Evolutionary conservation across 441 rosid genomes (phyloP), one percentile per base, ranked within the genome.

Genomic region (Adansonia grandidieri): DNA sequence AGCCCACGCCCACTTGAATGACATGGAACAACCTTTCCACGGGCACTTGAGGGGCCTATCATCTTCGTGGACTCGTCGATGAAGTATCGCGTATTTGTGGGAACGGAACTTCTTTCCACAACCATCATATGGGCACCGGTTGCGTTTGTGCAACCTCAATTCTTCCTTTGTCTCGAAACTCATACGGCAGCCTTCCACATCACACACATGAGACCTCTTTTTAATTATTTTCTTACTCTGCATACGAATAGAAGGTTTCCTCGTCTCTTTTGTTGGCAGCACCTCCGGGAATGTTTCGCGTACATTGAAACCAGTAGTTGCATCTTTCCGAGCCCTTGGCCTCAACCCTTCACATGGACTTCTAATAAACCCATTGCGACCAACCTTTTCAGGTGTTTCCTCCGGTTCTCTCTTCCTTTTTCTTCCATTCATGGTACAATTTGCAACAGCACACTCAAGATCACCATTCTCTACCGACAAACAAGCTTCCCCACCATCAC

Each of bases 1-100:
- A 17, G 99, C 99, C 99, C 99, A 96, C 9, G 95, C 97, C 99
- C 99, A 96, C 88, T 96, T 94, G 88, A 96, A 96, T 5, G 95
- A 84, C 98, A 89, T 90, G 19, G 86, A 58, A 78, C 99, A 96
- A 28, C 92, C 99, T 81, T 94, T 78, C 98, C 96, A 97, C 1
- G 96, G 89, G 82, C 99, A 97, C 80, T 82, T 87, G 63, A 92
- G 91, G 5, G 99, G 99, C 84, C 98, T 84, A 4, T 90, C 91
- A 73, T 94, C 98, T 14, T 89, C 94, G 13, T 97, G 99, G 64
- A 97, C 99, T 2, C 98, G 93, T 66, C 88, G 98, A 79, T 97
- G 99, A 78, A 89, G 88, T 53, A 92, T 68, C 5, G 92, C 89
- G 65, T 94, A 94, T 45, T 87, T 93, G 88, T 97, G 99, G 71